Conservation (phyloP, 1,284 basidiomycete species). For the Takashimella tepidaria region DNA sequence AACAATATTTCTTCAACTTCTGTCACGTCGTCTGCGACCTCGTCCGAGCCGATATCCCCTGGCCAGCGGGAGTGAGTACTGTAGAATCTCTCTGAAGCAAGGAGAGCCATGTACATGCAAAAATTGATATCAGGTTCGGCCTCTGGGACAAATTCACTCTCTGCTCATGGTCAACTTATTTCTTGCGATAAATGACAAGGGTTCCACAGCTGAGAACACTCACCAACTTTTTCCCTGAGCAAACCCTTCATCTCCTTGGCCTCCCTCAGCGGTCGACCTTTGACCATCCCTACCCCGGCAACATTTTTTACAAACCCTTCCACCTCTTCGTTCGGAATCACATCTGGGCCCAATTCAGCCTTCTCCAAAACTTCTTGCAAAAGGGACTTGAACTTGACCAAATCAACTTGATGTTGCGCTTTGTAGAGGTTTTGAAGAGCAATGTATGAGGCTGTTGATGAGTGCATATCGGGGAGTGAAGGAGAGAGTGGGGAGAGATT, state of each 20-base stretch:
- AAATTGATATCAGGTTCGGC: conserved; percentile 15
- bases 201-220: no score
- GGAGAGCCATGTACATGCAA: conserved; percentile 47
- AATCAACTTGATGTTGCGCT: conserved; percentile 35
- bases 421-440: conserved; percentile 46
- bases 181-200: no score
- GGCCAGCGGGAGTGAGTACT: conserved; percentile 47
- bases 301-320: conserved; percentile 88
- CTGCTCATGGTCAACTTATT: conserved; percentile 2
- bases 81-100: conserved; percentile 49
- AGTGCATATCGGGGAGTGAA: conserved; percentile 92
- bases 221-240: conserved; percentile 55
- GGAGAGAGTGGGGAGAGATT: conserved; percentile 57
- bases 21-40: conserved; percentile 39
- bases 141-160: conserved; percentile 12
- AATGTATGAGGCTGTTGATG: conserved; percentile 71
- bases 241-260: conserved; percentile 53
- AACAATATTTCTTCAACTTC: conserved; percentile 30
- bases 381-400: conserved; percentile 35
- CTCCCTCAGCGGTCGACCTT: conserved; percentile 62
- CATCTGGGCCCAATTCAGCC: conserved; percentile 43
- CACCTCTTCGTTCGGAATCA: conserved; percentile 54
- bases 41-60: conserved; percentile 43
- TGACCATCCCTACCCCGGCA: conserved; percentile 70
- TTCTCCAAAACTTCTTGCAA: conserved; percentile 35